Conservation (phyloP, 495 filamentous ascomycete genomes). For the Aspergillus sclerotioniger region DNA sequence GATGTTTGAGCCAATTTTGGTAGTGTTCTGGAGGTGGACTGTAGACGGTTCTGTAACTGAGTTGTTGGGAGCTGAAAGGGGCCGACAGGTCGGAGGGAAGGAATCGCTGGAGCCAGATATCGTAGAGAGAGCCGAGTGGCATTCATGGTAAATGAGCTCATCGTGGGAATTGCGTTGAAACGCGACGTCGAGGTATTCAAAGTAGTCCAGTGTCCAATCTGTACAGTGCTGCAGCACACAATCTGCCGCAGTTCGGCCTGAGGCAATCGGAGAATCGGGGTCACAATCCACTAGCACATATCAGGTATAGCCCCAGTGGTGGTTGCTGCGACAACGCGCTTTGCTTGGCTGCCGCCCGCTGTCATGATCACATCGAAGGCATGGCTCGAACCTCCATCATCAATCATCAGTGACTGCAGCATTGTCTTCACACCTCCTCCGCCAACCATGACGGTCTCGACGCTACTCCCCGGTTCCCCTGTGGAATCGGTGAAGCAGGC, state of each 20-base stretch:
- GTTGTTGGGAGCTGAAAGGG: constrained; percentile 5
- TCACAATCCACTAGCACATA: constrained; percentile 4
- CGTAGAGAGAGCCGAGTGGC: constrained; percentile 8
- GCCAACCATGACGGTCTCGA: constrained; percentile 38
- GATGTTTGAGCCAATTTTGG: constrained; percentile 62
- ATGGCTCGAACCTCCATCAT: constrained; percentile 4
- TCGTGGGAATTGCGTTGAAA: neutral
- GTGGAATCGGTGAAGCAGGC: constrained; percentile 49
- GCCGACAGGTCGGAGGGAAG: neutral
- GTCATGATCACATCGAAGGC: constrained; percentile 6
- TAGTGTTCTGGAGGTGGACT: constrained; percentile 34
- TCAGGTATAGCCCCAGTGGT: constrained; percentile 20
- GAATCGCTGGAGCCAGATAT: neutral
- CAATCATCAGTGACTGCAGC: constrained; percentile 8
- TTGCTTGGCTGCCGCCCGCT: constrained; percentile 23
- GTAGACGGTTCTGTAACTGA: constrained; percentile 15
- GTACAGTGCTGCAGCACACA: neutral
- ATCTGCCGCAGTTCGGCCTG: constrained; percentile 14
- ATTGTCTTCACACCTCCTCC: constrained; percentile 2
- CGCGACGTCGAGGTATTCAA: neutral
- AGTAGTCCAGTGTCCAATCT: neutral
- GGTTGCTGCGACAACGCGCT: constrained; percentile 47
- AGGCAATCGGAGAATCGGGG: constrained; percentile 9
- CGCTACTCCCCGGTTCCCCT: constrained; percentile 33
- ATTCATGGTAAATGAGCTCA: constrained; percentile 11